Conservation (phyloP, 192 early-diverging fungal genomes). For the Coemansia sp. region DNA sequence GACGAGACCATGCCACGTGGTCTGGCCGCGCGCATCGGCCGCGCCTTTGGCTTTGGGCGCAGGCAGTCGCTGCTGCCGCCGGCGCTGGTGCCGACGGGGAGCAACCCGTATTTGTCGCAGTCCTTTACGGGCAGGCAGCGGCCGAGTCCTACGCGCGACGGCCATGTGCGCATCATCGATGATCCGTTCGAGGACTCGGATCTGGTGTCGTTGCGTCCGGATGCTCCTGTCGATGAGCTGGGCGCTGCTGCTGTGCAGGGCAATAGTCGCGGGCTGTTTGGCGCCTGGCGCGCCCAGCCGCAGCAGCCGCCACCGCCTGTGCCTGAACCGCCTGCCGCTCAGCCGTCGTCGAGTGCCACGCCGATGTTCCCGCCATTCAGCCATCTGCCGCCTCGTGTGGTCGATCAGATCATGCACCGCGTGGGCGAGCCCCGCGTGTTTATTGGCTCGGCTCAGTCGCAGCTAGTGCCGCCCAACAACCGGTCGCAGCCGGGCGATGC, state of each 20-base stretch:
- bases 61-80: background rate
- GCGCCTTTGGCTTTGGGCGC: constrained; percentile 5
- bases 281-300: background rate
- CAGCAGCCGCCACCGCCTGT: background rate
- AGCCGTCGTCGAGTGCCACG: background rate
- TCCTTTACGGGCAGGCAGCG: background rate
- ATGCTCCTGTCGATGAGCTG: background rate
- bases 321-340: background rate
- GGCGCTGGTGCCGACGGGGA: background rate
- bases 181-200: constrained; percentile 4
- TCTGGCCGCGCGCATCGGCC: background rate
- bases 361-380: constrained; percentile 59
- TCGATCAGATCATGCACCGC: constrained; percentile 50
- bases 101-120: background rate
- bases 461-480: constrained; percentile 36
- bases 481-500: background rate
- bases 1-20: background rate
- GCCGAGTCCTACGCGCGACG: background rate
- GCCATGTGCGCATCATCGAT: background rate
- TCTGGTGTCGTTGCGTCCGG: background rate
- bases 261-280: background rate
- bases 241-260: background rate
- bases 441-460: constrained; percentile 34
- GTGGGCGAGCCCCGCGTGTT: constrained; percentile 55
- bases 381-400: constrained; percentile 43